Base-by-base conservation (phyloP, 805 yeast genomes). In the Schwanniomyces occidentalis region DNA sequence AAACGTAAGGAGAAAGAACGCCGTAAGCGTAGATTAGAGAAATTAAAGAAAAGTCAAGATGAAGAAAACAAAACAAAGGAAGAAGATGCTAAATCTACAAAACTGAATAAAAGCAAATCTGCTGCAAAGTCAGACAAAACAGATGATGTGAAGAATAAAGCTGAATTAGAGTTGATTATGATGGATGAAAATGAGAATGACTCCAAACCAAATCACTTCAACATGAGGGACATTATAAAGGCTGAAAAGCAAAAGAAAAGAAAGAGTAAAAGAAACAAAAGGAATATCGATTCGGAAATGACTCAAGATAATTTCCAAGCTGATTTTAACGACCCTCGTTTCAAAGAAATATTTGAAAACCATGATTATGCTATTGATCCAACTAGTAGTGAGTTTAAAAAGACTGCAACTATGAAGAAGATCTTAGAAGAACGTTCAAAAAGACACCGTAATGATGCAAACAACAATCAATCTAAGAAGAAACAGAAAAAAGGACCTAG, bases 361-460 rank as follows among this genome's bases (percentile, higher is more conserved):
- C 96, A 86, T 44, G 93, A 84, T 42, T 93, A 79, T 62, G 96
- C 96, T 8, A 89, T 95, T 55, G 99, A 95, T 61, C 95, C 97
- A 15, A 82, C 95, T 14, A 80, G 74, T 52, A 85, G 95, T n/a
- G 95, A 87, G 56, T 91, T 77, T 71, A 89, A 85, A 65, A 79
- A 82, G 61, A 90, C 98, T 1, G 67, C 78, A 12, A 88, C 93
- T 16, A 90, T 91, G 95, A 81, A 82, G 54, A 73, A 82, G 58
- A 76, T 93, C 37, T 62, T 93, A 65, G 71, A 77, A 28, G 95
- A 89, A 61, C 76, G 95, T 46, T 72, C 75, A 26, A 78, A 78
- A 54, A 73, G 81, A 52, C 54, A 27, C 24, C 35, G 35, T 24
- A 46, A 41, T 8, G 40, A 38, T 18, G 46, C 46, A 17, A 20